Base-by-base conservation (phyloP, 129 eudicot species). In the Oenanthe sinensis region DNA sequence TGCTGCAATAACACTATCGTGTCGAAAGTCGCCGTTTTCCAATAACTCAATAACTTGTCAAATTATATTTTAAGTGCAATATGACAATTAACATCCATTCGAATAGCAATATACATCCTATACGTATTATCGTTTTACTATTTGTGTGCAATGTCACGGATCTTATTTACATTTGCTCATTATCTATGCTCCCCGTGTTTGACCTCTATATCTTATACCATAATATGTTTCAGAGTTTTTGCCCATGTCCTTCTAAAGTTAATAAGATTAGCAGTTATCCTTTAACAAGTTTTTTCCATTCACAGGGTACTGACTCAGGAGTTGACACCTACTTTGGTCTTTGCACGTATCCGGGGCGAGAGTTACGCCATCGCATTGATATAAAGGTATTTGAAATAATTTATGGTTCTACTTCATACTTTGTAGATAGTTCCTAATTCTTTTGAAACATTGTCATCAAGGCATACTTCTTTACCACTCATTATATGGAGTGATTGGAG, bases 281-380 rank as follows among this genome's bases (percentile, higher is more conserved):
- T 40, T 37, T 52, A 6, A 50, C 45, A 11, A 77, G 22, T 20
- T 47, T 28, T 24, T 11, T 73, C 7, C 44, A 20, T 80, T 65
- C 24, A 78, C 88, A 95, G 99, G 99, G 87, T 63, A 90, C 96
- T 49, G 96, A 92, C 87, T 82, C 87, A 11, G 97, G 96, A 45
- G 92, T 95, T 79, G 99, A 95, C 83, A 95, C 99, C 49, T 95
- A 92, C 86, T 95, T 92, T 82, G 99, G 97, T 78, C 91, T 95
- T 76, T 95, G 99, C 89, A 95, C 99, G 4, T 95, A 92, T 86
- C 97, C 97, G 82, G 97, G 97, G 46, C 90, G 90, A 82, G 97
- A 92, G 88, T 74, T 95, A 69, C 89, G 97, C 22, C 96, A 90
- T 85, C 96, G 99, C 55, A 95, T 95, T 79, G 99, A 95, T 89